Evolutionary conservation across 2,329 filamentous ascomycete genomes (phyloP), one percentile per base, ranked within the genome.

Genomic region (Fusarium marasasianum): DNA sequence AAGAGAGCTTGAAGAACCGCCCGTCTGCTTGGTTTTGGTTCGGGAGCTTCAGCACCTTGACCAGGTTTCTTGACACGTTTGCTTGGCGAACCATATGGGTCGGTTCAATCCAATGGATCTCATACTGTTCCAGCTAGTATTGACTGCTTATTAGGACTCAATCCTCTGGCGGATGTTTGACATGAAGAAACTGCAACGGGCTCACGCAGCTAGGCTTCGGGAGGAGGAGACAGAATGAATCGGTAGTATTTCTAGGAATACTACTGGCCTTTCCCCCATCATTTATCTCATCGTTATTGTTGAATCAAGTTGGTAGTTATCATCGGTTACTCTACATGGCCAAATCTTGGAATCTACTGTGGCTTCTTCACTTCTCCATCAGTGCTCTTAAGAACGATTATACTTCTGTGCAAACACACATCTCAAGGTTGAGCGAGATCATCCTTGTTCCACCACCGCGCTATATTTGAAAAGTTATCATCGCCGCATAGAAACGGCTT

Each of bases 61-160:
- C 48, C n/a, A 51, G 48, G 11, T 51, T 51, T 24, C 31, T 51
- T 1, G 48, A 51, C 8, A 51, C 48, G 4, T 37, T 51, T 51
- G 48, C 48, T 24, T 37, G 48, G 31, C 48, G 48, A 15, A 37
- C 48, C 48, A 35, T 51, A 35, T 51, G 48, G 48, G 48, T 51
- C 3, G 3, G 48, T 51, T 18, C 1, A 0, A 14, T 0, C 5
- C 4, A 8, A 17, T 31, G 3, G 0, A n/a, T 13, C 29, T 18
- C 2, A 13, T n/a, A 31, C 3, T 6, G 1, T 9, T 8, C 1
- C 20, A 5, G 47, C 14, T 12, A 31, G 5, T 35, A 24, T 51
- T 51, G 17, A 51, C 31, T 35, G 3, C 1, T 35, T 35, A 24
- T 24, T 26, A 51, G 48, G 48, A 51, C n/a, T 51, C 29, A 13